Evolutionary conservation across 2,329 filamentous ascomycete genomes (phyloP).

Genomic region (Phaeosphaeria sp.): DNA sequence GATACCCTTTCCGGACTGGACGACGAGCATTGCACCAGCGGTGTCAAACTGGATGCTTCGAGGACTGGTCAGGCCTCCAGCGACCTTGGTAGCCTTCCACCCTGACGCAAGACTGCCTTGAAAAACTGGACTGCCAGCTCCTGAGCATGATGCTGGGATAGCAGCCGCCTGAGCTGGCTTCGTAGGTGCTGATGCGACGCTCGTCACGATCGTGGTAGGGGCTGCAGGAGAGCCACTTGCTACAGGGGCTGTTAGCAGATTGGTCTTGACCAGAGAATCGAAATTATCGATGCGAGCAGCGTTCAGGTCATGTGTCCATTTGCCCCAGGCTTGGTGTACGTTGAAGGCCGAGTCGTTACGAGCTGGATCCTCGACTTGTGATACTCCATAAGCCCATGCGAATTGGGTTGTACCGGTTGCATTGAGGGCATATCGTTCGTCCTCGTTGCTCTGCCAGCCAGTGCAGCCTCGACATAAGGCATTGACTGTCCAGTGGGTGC

Average conservation of each 20-base stretch:
- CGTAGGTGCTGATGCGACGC: constrained; percentile 18
- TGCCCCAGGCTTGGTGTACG: constrained; percentile 36
- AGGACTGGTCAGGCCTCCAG: constrained; percentile 38
- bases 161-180: constrained; percentile 23
- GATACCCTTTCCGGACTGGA: constrained; percentile 44
- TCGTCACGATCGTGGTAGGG: constrained; percentile 31
- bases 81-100: constrained; percentile 44
- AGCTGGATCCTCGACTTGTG: constrained; percentile 34
- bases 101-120: constrained; percentile 32
- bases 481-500: constrained; percentile 43
- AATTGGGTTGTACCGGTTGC: constrained; percentile 37
- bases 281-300: constrained; percentile 41
- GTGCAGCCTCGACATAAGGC: constrained; percentile 41
- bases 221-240: constrained; percentile 23
- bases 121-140: constrained; percentile 34
- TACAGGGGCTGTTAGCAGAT: constrained; percentile 36
- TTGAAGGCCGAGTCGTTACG: constrained; percentile 43
- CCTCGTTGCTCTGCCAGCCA: constrained; percentile 38
- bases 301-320: constrained; percentile 43
- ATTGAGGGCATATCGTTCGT: constrained; percentile 32
- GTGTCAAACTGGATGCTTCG: constrained; percentile 42
- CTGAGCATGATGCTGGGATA: constrained; percentile 40
- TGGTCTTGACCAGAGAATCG: constrained; percentile 36
- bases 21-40: constrained; percentile 43
- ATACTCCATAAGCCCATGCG: constrained; percentile 40